Conservation (phyloP, 2,329 filamentous ascomycete species). For the Anisogramma anomala region DNA sequence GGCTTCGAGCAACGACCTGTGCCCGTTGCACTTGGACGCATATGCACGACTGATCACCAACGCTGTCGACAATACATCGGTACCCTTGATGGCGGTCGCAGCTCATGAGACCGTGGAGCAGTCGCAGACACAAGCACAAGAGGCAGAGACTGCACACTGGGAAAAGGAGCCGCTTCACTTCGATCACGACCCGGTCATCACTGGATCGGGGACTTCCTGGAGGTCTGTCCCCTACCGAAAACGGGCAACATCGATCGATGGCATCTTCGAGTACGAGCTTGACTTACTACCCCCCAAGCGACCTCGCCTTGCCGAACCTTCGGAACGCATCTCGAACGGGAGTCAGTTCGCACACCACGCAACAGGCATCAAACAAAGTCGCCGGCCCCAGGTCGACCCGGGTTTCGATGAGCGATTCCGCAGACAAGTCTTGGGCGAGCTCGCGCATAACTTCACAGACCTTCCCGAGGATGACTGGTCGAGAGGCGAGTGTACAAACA, state of each 20-base stretch:
- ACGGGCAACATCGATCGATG: conserved; percentile 11
- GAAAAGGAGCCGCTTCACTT: neutral
- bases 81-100: neutral
- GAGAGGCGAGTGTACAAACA: conserved; percentile 12
- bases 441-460: conserved; percentile 11
- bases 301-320: neutral
- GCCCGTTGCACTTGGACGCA: conserved; percentile 5
- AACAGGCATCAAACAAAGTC: neutral
- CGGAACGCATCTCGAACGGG: neutral
- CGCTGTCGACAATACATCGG: conserved; percentile 3
- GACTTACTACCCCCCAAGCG: conserved; percentile 9
- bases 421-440: conserved; percentile 9
- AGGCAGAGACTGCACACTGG: too few species aligned
- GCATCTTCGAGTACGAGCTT: conserved; percentile 12
- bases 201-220: conserved; percentile 11
- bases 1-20: conserved; percentile 10
- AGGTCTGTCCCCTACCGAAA: conserved; percentile 9
- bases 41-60: conserved; percentile 10
- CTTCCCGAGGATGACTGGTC: conserved; percentile 12
- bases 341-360: too few species aligned
- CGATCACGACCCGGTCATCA: conserved; percentile 1
- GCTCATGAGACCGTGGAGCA: neutral
- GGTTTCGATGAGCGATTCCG: conserved; percentile 9
- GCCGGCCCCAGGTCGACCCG: conserved; percentile 2
- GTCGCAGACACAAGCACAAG: too few species aligned